Conservation (phyloP, 805 yeast species). For the Yarrowia divulgata region DNA sequence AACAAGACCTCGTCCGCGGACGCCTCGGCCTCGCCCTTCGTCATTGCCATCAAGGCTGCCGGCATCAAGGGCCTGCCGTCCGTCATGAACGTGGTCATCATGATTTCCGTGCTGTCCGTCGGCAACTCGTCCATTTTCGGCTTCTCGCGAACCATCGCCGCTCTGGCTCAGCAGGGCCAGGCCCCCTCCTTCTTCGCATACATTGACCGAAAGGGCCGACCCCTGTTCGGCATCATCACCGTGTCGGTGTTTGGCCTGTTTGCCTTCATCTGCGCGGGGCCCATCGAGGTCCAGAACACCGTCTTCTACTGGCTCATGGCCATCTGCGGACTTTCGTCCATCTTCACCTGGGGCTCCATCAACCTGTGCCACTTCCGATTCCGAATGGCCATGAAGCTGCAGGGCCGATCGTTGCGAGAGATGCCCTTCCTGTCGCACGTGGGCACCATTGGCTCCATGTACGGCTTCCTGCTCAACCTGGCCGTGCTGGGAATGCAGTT, state of each 20-base stretch:
- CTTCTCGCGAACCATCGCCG: constrained; percentile 69
- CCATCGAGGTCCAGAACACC: constrained; percentile 58
- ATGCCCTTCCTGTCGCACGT: constrained; percentile 66
- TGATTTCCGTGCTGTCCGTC: constrained; percentile 69
- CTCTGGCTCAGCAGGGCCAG: constrained; percentile 67
- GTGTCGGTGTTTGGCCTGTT: constrained; percentile 58
- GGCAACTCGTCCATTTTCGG: constrained; percentile 74
- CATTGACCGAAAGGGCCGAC: constrained; percentile 76
- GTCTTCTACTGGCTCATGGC: constrained; percentile 73
- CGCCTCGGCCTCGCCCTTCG: constrained; percentile 75
- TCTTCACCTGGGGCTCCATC: constrained; percentile 70
- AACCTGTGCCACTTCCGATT: constrained; percentile 67
- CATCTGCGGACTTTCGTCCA: constrained; percentile 64
- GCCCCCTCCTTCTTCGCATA: constrained; percentile 66
- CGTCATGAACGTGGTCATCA: constrained; percentile 69
- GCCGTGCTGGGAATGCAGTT: constrained; percentile 73
- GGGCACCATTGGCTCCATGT: constrained; percentile 68
- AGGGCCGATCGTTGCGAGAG: constrained; percentile 69
- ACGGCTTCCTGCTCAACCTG: constrained; percentile 63
- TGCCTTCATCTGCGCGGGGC: constrained; percentile 66
- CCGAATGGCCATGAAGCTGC: constrained; percentile 66
- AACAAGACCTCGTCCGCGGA: constrained; percentile 52
- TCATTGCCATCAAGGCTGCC: constrained; percentile 69
- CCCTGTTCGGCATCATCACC: constrained; percentile 64
- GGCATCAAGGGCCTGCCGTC: constrained; percentile 69